phyloP scores from a whole-genome alignment of 768 basidiomycete species.

The Artomyces pyxidatus region DNA sequence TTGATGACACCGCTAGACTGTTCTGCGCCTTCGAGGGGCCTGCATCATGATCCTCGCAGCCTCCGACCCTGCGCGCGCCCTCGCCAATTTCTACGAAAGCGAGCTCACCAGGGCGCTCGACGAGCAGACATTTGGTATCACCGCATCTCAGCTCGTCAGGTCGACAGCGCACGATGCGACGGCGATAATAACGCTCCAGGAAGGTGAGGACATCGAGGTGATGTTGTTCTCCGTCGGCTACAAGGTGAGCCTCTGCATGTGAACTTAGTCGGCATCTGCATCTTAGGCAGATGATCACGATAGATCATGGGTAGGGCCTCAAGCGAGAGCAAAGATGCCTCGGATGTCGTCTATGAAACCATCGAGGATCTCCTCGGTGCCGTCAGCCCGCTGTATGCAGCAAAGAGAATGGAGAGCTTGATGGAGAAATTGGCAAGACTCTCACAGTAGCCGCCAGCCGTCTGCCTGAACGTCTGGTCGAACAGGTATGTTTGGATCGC shows the following conservation, averaged over 20 bases:
- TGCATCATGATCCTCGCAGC: not conserved
- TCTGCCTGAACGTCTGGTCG: no score
- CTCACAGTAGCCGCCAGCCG: no score
- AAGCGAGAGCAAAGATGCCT: not conserved
- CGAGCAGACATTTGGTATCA: constrained; percentile 13
- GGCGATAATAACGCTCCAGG: constrained; percentile 8
- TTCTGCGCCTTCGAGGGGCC: not conserved
- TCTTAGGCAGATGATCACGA: not conserved
- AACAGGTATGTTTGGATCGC: no score
- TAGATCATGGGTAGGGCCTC: not conserved
- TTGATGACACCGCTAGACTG: not conserved
- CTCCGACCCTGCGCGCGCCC: not conserved
- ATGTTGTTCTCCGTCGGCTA: constrained; percentile 9
- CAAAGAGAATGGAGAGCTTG: constrained; percentile 2
- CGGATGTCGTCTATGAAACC: constrained; percentile 9
- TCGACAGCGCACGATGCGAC: constrained; percentile 5
- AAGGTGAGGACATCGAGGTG: constrained; percentile 7
- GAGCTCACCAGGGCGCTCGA: constrained; percentile 10
- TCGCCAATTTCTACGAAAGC: constrained; percentile 7
- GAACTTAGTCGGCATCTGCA: not conserved
- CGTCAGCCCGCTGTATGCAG: constrained; percentile 5
- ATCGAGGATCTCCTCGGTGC: constrained; percentile 12
- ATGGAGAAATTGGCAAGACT: no score
- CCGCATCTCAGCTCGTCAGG: not conserved
- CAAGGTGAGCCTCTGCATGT: constrained; percentile 6